Evolutionary conservation across 768 basidiomycete species (phyloP), one percentile per base, ranked within the genome.

Genomic region (Kwoniella mangroviensis): DNA sequence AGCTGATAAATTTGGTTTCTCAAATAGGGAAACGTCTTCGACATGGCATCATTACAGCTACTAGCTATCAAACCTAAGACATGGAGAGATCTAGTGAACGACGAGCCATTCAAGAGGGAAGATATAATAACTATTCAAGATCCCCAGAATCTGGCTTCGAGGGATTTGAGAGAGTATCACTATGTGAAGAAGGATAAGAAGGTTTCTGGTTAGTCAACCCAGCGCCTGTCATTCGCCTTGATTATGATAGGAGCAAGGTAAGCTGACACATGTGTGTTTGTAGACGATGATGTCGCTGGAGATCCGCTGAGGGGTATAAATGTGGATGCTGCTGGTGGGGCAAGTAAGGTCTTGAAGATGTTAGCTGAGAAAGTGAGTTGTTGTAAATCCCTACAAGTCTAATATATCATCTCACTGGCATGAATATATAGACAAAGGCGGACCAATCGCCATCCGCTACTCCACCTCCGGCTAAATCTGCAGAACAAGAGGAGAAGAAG

Each of bases 101-200:
- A 98, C 78, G 86, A 89, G 57, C 86, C 90, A 15, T 94, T 95
- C 84, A 92, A 91, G 82, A 92, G 92, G 81, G 87, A 89, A 71
- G 96, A 98, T 76, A 88, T 98, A 65, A 92, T 98, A 72, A 98
- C 94, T 7, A 85, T 99, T 28, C 96, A 98, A 83, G 85, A 85
- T 64, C 85, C 85, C 10, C 72, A 84, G 66, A 85, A 85, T 67
- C 72, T 84, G 4, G 72, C 73, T 4, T 70, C 80, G 4, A 72
- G 85, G 51, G 84, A 85, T 74, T 62, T 85, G 65, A 82, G 80
- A 65, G 77, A 84, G 59, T 85, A 84, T 63, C 83, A 86, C 73
- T 84, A 86, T 66, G 81, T 86, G 51, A 82, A 83, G 68, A 77
- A 76, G 34, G 83, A 83, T 43, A 83, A 82, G 71, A 79, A 78